Evolutionary conservation across 192 early-diverging fungal genomes (phyloP).

Genomic region (Podila horticola): DNA sequence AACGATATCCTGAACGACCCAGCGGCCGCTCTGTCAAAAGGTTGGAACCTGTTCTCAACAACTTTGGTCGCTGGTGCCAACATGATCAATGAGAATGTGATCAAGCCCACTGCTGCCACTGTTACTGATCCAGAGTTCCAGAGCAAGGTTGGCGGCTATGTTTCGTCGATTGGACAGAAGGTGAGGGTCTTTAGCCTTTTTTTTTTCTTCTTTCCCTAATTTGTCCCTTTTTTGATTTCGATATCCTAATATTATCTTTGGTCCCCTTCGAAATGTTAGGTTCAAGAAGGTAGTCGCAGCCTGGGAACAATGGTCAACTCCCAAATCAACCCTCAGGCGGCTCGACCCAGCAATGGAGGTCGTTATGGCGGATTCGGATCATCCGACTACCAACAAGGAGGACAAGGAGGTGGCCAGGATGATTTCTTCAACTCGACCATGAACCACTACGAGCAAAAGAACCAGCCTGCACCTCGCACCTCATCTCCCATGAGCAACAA

Average conservation of each 20-base stretch:
- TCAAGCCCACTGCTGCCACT: constrained; percentile 69
- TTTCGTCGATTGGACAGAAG: constrained; percentile 65
- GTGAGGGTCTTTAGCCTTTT: constrained; percentile 19
- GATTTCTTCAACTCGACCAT: constrained; percentile 57
- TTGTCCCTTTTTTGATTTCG: not conserved
- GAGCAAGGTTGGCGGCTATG: constrained; percentile 69
- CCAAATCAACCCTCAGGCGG: constrained; percentile 29
- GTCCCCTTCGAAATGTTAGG: constrained; percentile 14
- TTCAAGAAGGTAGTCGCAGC: constrained; percentile 49
- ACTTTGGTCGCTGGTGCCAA: constrained; percentile 67
- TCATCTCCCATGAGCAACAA: constrained; percentile 22
- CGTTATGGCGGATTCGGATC: constrained; percentile 43
- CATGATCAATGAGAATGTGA: constrained; percentile 71
- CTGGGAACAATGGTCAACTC: constrained; percentile 47
- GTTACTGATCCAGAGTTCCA: constrained; percentile 75
- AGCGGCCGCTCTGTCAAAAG: constrained; percentile 71
- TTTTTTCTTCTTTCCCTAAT: not conserved
- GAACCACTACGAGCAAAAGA: constrained; percentile 57
- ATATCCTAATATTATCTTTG: not conserved
- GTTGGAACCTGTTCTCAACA: constrained; percentile 70
- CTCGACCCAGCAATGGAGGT: constrained; percentile 18
- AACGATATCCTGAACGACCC: constrained; percentile 77
- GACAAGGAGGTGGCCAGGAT: constrained; percentile 21
- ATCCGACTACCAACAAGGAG: constrained; percentile 30
- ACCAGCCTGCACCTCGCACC: constrained; percentile 38